These are phyloP conservation scores for Hippophae tibetana DNA, from an alignment of 306 rosid species.

Conservation along the genomic window DNA sequence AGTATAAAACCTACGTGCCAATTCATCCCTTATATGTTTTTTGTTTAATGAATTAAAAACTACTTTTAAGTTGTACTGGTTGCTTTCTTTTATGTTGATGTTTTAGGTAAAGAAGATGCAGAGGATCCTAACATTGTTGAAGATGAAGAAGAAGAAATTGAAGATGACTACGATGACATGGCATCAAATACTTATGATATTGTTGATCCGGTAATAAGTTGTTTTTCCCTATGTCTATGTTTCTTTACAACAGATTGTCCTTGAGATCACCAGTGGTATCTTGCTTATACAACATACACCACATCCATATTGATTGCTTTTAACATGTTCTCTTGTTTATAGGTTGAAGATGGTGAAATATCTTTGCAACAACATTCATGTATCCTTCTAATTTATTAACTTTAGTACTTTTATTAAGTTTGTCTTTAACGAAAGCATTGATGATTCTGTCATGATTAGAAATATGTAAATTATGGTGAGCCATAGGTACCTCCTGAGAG, in stretches of 20 bases:
- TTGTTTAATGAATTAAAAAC: slow-evolving; percentile 4
- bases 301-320: slow-evolving; percentile 6
- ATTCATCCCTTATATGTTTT: not conserved
- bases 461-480: not conserved
- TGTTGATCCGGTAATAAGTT: slow-evolving; percentile 37
- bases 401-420: slow-evolving; percentile 7
- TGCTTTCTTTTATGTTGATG: slow-evolving; percentile 8
- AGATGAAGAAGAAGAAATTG: slow-evolving; percentile 48
- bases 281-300: not conserved
- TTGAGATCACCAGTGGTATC: not conserved
- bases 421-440: not conserved
- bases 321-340: slow-evolving; percentile 22
- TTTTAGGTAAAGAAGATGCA: slow-evolving; percentile 30
- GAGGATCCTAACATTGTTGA: slow-evolving; percentile 39
- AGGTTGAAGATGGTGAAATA: slow-evolving; percentile 54
- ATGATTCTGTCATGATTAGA: slow-evolving; percentile 5
- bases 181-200: slow-evolving; percentile 45
- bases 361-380: slow-evolving; percentile 52
- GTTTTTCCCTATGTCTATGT: slow-evolving; percentile 13
- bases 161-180: slow-evolving; percentile 48
- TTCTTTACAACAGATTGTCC: not conserved
- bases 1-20: no score
- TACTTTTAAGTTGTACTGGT: slow-evolving; percentile 2
- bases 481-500: not conserved
- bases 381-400: slow-evolving; percentile 29